phyloP scores from a whole-genome alignment of 441 rosid species.

The Euphorbia schlechtendalii region DNA sequence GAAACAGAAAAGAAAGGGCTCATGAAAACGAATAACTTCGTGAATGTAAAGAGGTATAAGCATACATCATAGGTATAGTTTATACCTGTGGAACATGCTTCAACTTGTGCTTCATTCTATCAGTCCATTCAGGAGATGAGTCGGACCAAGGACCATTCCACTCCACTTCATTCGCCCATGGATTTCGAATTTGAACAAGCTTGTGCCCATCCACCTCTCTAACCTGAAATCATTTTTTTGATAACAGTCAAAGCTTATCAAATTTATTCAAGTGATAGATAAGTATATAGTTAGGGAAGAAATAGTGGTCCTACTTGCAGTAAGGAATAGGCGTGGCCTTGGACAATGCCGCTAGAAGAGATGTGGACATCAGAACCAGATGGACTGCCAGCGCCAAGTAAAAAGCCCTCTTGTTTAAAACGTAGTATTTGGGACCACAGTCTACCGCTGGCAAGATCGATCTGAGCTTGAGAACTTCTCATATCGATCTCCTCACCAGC shows the following conservation, averaged over 20 bases:
- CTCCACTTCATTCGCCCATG: conserved; percentile 99
- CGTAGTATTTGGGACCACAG: conserved; percentile 98
- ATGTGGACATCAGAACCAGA: conserved; percentile 99
- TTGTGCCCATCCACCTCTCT: conserved; percentile 99
- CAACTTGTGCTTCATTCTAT: conserved; percentile 96
- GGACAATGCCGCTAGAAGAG: conserved; percentile 99
- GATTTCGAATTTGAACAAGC: conserved; percentile 96
- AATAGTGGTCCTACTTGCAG: conserved; percentile 60
- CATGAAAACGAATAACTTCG: background rate
- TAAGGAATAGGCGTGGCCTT: conserved; percentile 99
- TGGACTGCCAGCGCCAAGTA: conserved; percentile 99
- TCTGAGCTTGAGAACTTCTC: conserved; percentile 99
- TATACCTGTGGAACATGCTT: conserved; percentile 90
- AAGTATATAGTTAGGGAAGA: conserved; percentile 17
- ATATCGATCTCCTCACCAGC: conserved; percentile 99
- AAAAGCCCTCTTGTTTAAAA: conserved; percentile 96
- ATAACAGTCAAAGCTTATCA: conserved; percentile 2
- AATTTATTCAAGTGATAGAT: conserved; percentile 15
- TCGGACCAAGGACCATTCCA: conserved; percentile 99
- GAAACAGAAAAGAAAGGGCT: conserved; percentile 19
- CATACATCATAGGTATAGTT: conserved; percentile 4
- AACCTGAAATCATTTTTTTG: conserved; percentile 42
- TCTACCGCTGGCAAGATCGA: conserved; percentile 99
- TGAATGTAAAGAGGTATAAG: background rate
- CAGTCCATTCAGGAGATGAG: conserved; percentile 95